Evolutionary conservation across 805 yeast species (phyloP), one percentile per base, ranked within the genome.

Genomic region (Myxozyma neglecta): DNA sequence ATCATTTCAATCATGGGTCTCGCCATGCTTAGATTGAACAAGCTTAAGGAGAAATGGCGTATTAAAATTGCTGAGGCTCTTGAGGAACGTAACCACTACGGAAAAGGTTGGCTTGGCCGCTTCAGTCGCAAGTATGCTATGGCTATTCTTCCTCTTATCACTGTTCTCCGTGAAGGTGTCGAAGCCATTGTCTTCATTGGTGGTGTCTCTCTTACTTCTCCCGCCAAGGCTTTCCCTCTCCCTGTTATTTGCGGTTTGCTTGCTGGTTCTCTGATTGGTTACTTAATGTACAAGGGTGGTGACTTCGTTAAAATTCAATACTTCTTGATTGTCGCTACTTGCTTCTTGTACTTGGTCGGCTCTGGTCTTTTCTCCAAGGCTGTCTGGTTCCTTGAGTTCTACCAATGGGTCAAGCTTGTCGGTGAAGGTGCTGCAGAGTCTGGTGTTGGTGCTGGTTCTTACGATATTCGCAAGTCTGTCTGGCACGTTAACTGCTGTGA

Each of bases 401-500:
- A 91, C 75, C 73, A 71, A 18, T 93, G 82, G 80, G 82, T 84
- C 75, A 69, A 79, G 65, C 72, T 79, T 54, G 85, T 96, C 39
- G 98, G 97, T 74, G 97, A 97, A 79, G 97, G 93, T 78, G 97
- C 96, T 29, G 83, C 96, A 43, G 98, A 93, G 76, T 78, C 81
- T 69, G 98, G 98, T 70, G 81, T 86, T 58, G 99, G 99, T 69
- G 92, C 96, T 48, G 99, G 99, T 73, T 87, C 97, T 34, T 93
- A 93, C 77, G 86, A 93, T 76, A 84, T 93, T 70, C 70, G 79
- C 55, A 82, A 82, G 71, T 77, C 88, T 13, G 97, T 93, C 37
- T 93, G 97, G 92, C 99, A 93, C 78, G 96, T 93, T 65, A 92
- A 93, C 82, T 93, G 97, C 79, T 93, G 98, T 80, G 91, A 91